Evolutionary conservation across 2,329 filamentous ascomycete genomes (phyloP), one percentile per base, ranked within the genome.

Genomic region (Microdochium bolleyi): DNA sequence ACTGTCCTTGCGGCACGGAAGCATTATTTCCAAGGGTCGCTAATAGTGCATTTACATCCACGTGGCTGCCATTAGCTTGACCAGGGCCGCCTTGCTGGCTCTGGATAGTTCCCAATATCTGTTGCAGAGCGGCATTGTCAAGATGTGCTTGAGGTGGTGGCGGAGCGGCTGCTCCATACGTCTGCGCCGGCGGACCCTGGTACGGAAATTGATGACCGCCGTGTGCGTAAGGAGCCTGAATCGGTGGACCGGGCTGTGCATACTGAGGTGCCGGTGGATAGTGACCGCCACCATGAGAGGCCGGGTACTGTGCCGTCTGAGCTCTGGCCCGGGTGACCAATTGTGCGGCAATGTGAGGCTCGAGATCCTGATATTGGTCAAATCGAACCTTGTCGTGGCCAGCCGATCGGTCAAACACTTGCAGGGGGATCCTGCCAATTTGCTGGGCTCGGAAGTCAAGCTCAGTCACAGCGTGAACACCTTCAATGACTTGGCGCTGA

Each of bases 331-430:
- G 82, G 44, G 86, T 67, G 53, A 95, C 87, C 16, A 97, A 81
- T 60, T 95, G 89, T 16, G 88, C 89, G 3, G 89, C 90, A 48
- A 91, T 84, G 5, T 74, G 69, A 0, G 91, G 88, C 34, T 95
- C 87, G 2, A 96, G 77, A 60, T 92, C 85, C 53, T 87, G 82
- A 66, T 97, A 97, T 65, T 95, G 87, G 61, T 95, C 89, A 65
- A 89, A 96, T 46, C 84, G 83, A 54, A 95, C 84, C 58, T 89
- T 91, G 60, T 82, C 82, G 19, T 76, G 75, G n/a, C 88, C 89
- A 10, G 76, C 79, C 41, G 83, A 86, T 24, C 91, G 85, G 68
- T 95, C 88, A 63, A 96, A 96, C 5, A 95, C 82, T 61, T 92
- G 89, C 2, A 96, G 73, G 0, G 88, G 82, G 50, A 97, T 87